Conservation (phyloP, 169 alveolate species). For the Eimeria necatrix region DNA sequence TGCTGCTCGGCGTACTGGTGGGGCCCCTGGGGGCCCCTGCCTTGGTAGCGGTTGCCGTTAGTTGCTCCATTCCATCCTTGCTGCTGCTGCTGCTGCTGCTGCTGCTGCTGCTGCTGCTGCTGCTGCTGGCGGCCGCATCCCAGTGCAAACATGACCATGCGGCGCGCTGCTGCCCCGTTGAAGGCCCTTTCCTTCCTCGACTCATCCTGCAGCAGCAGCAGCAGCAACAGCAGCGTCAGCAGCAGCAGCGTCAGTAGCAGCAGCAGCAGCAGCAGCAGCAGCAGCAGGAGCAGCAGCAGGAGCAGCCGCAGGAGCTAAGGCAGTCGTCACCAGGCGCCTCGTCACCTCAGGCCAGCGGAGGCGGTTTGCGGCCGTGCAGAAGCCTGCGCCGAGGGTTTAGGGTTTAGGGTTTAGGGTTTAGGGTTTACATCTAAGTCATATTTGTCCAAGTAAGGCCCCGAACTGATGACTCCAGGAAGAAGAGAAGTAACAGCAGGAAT, state of each 20-base stretch:
- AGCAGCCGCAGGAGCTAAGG: too few species aligned
- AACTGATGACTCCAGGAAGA: background rate
- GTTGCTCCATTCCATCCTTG: background rate
- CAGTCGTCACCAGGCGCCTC: too few species aligned
- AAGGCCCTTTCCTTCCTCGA: slow-evolving; percentile 55
- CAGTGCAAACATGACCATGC: slow-evolving; percentile 45
- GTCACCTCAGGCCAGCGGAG: too few species aligned
- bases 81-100: background rate
- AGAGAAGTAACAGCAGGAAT: background rate
- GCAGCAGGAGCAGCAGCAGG: background rate
- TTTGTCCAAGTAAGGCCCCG: slow-evolving; percentile 12
- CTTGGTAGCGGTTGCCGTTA: background rate
- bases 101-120: slow-evolving; percentile 48
- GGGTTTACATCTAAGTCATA: slow-evolving; percentile 9
- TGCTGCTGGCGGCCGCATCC: slow-evolving; percentile 20
- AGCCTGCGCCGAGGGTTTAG: too few species aligned
- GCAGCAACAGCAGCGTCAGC: slow-evolving; percentile 29
- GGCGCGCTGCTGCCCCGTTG: slow-evolving; percentile 75
- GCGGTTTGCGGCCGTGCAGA: too few species aligned
- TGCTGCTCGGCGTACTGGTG: slow-evolving; percentile 21
- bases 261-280: background rate
- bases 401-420: background rate
- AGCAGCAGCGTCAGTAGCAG: background rate
- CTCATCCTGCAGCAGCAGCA: slow-evolving; percentile 58
- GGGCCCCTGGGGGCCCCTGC: slow-evolving; percentile 33